Percentiles rank a stretch among this genome's conserved stretches.
Conservation (phyloP, 1,139 yeast species). For the Pichia sp. region DNA sequence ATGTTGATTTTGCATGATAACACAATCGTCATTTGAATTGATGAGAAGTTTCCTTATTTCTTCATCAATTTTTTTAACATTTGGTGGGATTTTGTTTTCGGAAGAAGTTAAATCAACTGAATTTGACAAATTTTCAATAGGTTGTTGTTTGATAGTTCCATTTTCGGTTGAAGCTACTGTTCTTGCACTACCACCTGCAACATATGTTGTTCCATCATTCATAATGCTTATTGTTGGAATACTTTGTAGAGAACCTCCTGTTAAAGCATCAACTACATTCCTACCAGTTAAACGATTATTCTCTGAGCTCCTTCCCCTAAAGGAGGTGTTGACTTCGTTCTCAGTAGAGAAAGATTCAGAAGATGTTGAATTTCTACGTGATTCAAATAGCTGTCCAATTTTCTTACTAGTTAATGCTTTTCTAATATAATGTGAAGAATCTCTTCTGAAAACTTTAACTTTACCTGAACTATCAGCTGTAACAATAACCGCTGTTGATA, state of each 20-base stretch:
- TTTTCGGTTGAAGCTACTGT: background rate
- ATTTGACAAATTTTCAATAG: background rate
- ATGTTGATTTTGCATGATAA: conserved; percentile 6
- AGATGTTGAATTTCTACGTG: background rate
- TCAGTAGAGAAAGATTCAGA: background rate
- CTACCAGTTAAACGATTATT: background rate
- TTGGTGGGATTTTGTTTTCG: background rate
- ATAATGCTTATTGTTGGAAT: background rate
- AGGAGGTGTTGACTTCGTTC: background rate
- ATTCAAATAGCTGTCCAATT: conserved; percentile 5
- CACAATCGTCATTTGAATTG: background rate
- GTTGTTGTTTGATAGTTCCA: background rate
- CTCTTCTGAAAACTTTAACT: conserved; percentile 75
- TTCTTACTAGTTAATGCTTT: conserved; percentile 19
- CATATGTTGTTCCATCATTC: background rate
- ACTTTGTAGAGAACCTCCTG: background rate
- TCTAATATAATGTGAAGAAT: conserved; percentile 46
- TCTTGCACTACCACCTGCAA: background rate
- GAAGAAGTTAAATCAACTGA: background rate
- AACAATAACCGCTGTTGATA: conserved; percentile 49
- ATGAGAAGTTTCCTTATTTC: conserved; percentile 3
- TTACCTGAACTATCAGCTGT: conserved; percentile 71
- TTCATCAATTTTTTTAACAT: conserved; percentile 11
- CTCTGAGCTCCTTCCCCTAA: background rate
- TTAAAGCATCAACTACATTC: background rate